These are phyloP conservation scores for Cladosporium austrohemisphaericum DNA, from an alignment of 2,329 filamentous ascomycete species.

Conservation along the genomic window DNA sequence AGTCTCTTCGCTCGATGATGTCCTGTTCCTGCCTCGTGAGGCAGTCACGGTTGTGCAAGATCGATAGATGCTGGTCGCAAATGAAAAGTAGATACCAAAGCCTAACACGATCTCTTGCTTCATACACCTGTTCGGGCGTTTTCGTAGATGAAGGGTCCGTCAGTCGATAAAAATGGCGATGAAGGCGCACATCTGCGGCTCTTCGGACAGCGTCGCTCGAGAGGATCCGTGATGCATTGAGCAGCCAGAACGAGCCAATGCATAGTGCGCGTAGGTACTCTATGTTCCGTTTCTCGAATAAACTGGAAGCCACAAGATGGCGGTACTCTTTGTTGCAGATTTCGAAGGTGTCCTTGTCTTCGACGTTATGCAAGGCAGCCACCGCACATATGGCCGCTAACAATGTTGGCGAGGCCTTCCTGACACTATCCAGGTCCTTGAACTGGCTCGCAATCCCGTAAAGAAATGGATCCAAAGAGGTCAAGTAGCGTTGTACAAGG, in stretches of 20 bases:
- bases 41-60: conserved; percentile 57
- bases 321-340: conserved; percentile 57
- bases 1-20: conserved; percentile 56
- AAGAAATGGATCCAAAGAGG: conserved; percentile 46
- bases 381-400: conserved; percentile 56
- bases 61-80: conserved; percentile 63
- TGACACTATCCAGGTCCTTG: conserved; percentile 44
- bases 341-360: conserved; percentile 50
- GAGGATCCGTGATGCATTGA: conserved; percentile 60
- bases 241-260: conserved; percentile 60
- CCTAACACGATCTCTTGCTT: conserved; percentile 52
- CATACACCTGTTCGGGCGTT: conserved; percentile 27
- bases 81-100: conserved; percentile 63
- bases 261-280: conserved; percentile 59
- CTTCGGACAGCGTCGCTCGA: conserved; percentile 53
- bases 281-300: conserved; percentile 55
- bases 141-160: conserved; percentile 5
- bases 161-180: conserved; percentile 15
- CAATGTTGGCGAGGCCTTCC: conserved; percentile 53
- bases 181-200: conserved; percentile 41
- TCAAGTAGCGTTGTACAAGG: conserved; percentile 41
- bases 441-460: conserved; percentile 48
- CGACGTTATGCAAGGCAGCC: conserved; percentile 56
- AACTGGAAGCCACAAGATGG: conserved; percentile 53
- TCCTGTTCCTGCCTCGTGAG: conserved; percentile 55